Evolutionary conservation across 148 eudicot species (phyloP).

Genomic region (Rhododendron vialii): DNA sequence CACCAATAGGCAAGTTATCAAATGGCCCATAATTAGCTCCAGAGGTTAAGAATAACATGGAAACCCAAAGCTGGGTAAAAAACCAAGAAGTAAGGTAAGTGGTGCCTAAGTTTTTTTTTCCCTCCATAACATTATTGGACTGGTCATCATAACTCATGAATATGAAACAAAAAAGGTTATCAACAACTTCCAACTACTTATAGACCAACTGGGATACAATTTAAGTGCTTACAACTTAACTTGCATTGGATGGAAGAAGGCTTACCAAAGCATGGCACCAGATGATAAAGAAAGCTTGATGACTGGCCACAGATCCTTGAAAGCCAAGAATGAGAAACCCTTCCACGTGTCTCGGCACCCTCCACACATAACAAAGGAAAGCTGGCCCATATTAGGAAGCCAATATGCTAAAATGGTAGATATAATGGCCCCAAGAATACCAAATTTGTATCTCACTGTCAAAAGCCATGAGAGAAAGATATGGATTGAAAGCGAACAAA

Average conservation of each 20-base stretch:
- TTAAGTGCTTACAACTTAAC: not conserved
- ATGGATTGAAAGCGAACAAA: constrained; percentile 13
- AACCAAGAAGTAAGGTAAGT: not conserved
- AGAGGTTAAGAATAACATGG: not conserved
- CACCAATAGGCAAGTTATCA: not conserved
- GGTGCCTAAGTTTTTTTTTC: not conserved
- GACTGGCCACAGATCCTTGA: constrained; percentile 26
- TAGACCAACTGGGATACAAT: not conserved
- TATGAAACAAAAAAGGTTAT: not conserved
- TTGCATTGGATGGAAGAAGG: not conserved
- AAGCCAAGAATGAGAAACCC: constrained; percentile 32
- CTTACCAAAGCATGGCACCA: constrained; percentile 39
- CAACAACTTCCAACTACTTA: not conserved
- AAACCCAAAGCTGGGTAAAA: not conserved
- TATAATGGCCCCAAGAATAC: constrained; percentile 29
- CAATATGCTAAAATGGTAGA: constrained; percentile 27
- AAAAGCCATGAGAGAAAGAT: constrained; percentile 33
- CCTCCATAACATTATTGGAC: not conserved
- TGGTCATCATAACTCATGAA: not conserved
- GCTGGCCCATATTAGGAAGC: constrained; percentile 27
- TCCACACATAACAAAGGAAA: constrained; percentile 20
- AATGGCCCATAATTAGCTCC: not conserved
- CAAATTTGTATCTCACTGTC: constrained; percentile 22
- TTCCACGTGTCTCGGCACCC: constrained; percentile 33
- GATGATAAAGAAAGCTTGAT: constrained; percentile 34